These are phyloP conservation scores for Phytophthora fragariaefolia DNA, from an alignment of 352 stramenopile species.

Conservation along the genomic window DNA sequence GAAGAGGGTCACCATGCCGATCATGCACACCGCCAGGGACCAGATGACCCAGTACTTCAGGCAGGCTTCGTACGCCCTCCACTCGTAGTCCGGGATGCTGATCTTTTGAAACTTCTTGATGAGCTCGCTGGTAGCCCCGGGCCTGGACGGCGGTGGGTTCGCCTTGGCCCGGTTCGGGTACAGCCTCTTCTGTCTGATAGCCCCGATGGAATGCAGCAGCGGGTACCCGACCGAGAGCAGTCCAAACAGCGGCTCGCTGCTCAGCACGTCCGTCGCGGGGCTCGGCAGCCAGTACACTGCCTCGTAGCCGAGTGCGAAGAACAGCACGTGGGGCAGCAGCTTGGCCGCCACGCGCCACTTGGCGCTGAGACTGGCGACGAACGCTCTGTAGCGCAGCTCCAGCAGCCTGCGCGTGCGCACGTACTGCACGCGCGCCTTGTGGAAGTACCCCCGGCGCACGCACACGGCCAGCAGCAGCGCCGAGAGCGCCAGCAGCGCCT, in stretches of 20 bases:
- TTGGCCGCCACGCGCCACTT: slow-evolving; percentile 71
- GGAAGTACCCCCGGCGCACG: slow-evolving; percentile 74
- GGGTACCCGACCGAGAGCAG: slow-evolving; percentile 74
- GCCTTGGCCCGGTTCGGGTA: slow-evolving; percentile 41
- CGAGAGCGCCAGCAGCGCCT: slow-evolving; percentile 44
- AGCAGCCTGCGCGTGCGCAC: slow-evolving; percentile 51
- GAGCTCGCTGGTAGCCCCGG: slow-evolving; percentile 24
- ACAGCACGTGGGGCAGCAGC: slow-evolving; percentile 71
- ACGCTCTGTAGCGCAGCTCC: slow-evolving; percentile 71
- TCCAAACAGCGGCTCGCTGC: slow-evolving; percentile 62
- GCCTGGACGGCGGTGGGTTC: slow-evolving; percentile 12
- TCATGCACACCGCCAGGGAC: slow-evolving; percentile 55
- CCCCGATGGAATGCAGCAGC: slow-evolving; percentile 66
- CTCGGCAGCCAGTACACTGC: slow-evolving; percentile 62
- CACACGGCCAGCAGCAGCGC: slow-evolving; percentile 50
- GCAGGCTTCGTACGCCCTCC: slow-evolving; percentile 73
- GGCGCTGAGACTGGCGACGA: slow-evolving; percentile 70
- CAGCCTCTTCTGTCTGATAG: slow-evolving; percentile 63
- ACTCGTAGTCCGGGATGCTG: slow-evolving; percentile 55
- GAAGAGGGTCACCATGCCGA: slow-evolving; percentile 69
- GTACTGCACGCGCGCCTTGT: slow-evolving; percentile 59
- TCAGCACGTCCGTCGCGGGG: slow-evolving; percentile 54
- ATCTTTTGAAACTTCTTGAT: slow-evolving; percentile 45
- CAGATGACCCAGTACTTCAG: slow-evolving; percentile 89
- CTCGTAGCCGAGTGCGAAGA: slow-evolving; percentile 66